These are phyloP conservation scores for Olyra latifolia DNA, from an alignment of 176 grass and related monocot genomes.

Conservation along the genomic window DNA sequence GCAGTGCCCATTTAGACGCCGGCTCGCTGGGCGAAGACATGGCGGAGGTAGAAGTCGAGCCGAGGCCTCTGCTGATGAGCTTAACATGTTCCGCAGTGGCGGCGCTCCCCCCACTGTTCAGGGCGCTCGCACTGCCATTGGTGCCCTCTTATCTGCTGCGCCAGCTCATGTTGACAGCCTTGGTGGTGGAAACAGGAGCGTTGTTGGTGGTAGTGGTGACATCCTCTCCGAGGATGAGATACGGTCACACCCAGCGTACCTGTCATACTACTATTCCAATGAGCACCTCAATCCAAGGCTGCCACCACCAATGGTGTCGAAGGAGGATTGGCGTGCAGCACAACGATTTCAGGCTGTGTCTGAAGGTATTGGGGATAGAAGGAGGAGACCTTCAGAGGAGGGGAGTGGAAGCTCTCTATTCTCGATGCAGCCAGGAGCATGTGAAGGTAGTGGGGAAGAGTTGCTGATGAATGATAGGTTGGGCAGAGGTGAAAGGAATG, in stretches of 20 bases:
- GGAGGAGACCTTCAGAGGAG: conserved; percentile 39
- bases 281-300: conserved; percentile 90
- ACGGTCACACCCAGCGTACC: conserved; percentile 69
- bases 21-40: no score
- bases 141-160: conserved; percentile 32
- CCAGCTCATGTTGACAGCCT: not conserved
- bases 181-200: not conserved
- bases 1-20: no score
- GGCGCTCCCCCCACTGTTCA: conserved; percentile 89
- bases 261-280: conserved; percentile 85
- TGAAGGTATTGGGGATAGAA: conserved; percentile 68
- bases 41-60: no score
- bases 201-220: not conserved
- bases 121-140: conserved; percentile 64
- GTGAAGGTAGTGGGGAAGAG: conserved; percentile 13
- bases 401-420: conserved; percentile 60
- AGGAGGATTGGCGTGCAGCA: conserved; percentile 79
- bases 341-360: conserved; percentile 61
- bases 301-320: conserved; percentile 69
- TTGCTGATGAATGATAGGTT: conserved; percentile 31
- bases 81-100: conserved; percentile 77
- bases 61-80: conserved; percentile 55
- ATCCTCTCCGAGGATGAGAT: conserved; percentile 71
- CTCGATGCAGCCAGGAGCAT: conserved; percentile 52
- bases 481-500: conserved; percentile 32